A percentile compares a stretch with the other conserved stretches of the same genome.
Conservation (phyloP, 1,139 yeast genomes). For the Yamadazyma atmosphaerica region DNA sequence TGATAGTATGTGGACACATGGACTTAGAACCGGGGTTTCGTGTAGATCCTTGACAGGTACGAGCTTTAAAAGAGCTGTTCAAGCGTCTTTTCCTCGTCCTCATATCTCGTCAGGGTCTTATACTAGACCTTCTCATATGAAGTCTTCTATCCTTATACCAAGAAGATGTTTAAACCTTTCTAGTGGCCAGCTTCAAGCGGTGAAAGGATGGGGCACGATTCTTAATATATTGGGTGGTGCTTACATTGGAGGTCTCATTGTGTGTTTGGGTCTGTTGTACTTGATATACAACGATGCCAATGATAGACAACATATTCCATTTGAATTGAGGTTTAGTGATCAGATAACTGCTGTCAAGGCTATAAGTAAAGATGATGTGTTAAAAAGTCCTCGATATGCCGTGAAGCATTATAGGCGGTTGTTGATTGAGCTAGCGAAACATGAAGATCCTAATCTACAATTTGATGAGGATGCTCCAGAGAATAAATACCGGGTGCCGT, state of each 20-base stretch:
- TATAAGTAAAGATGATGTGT: constrained; percentile 47
- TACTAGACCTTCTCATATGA: no score
- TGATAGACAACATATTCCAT: constrained; percentile 42
- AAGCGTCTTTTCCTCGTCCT: no score
- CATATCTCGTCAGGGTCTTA: no score
- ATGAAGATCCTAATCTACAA: constrained; percentile 25
- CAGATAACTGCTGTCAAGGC: constrained; percentile 45
- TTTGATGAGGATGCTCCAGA: constrained; percentile 27
- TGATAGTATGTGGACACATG: no score
- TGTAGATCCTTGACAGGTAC: no score
- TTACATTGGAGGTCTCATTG: constrained; percentile 43
- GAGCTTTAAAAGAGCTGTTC: no score
- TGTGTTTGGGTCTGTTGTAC: constrained; percentile 41
- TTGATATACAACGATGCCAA: constrained; percentile 44
- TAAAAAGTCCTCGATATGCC: constrained; percentile 44
- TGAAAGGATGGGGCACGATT: constrained; percentile 33
- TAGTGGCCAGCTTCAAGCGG: constrained; percentile 22
- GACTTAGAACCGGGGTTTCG: no score
- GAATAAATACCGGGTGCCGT: constrained; percentile 32
- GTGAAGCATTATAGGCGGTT: constrained; percentile 46
- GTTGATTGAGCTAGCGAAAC: constrained; percentile 36
- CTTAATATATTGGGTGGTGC: constrained; percentile 44
- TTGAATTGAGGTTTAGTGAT: constrained; percentile 33
- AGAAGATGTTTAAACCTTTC: constrained; percentile 15
- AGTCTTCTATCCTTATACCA: no score